Evolutionary conservation across 352 stramenopile species (phyloP).

Genomic region (Phytophthora citrophthora): DNA sequence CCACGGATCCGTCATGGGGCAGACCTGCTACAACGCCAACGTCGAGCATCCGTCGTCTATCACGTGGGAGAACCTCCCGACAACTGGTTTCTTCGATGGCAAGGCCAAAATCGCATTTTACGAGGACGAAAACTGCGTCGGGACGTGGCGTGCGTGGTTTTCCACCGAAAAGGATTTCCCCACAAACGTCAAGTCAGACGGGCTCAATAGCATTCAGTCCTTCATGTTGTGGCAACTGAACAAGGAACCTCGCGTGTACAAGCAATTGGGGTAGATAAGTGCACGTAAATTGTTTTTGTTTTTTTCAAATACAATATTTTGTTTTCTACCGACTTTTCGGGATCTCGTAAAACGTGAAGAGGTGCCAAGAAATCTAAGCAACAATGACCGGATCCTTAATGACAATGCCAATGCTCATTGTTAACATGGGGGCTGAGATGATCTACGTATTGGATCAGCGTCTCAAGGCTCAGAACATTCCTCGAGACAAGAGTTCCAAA

Average conservation of each 20-base stretch:
- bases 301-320: no score
- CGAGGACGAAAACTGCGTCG: not conserved
- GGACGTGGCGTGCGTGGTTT: not conserved
- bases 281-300: no score
- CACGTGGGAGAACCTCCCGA: constrained; percentile 1
- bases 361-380: constrained; percentile 15
- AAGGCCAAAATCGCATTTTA: constrained; percentile 13
- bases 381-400: constrained; percentile 74
- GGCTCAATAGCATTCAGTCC: constrained; percentile 2
- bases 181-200: not conserved
- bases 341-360: constrained; percentile 9
- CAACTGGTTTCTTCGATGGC: constrained; percentile 5
- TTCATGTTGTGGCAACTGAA: constrained; percentile 16
- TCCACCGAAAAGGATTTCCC: constrained; percentile 10
- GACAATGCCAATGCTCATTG: constrained; percentile 92
- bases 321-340: no score
- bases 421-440: constrained; percentile 96
- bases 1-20: constrained; percentile 1
- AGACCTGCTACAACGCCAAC: constrained; percentile 10
- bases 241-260: not conserved
- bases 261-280: not conserved
- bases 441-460: constrained; percentile 94
- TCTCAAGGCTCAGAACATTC: constrained; percentile 91
- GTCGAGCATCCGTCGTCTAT: constrained; percentile 5
- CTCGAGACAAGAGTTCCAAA: constrained; percentile 89